Conservation (phyloP, 352 stramenopile genomes). For the Globisporangium carolinianum region DNA sequence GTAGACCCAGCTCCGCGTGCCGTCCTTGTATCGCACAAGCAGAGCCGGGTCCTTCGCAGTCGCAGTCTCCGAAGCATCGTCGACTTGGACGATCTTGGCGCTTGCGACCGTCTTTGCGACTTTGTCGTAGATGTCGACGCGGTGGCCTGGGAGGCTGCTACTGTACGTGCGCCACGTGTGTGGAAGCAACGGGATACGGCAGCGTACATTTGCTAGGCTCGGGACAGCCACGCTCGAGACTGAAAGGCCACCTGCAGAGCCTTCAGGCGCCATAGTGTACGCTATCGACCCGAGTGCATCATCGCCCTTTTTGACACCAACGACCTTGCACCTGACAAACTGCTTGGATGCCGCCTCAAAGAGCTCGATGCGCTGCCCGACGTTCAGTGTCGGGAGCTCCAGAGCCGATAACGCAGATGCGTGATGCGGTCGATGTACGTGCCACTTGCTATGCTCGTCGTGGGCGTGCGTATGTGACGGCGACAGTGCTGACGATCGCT, state of each 20-base stretch:
- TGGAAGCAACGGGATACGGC: conserved; percentile 17
- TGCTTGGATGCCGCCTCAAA: conserved; percentile 18
- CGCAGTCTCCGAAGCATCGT: background rate
- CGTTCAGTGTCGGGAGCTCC: conserved; percentile 9
- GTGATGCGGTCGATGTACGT: background rate
- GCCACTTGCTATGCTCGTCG: too few relatives aligned
- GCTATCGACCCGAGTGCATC: conserved; percentile 5
- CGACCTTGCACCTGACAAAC: conserved; percentile 25
- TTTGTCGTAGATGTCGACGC: conserved; percentile 23
- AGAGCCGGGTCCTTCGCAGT: conserved; percentile 6
- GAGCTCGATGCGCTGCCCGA: conserved; percentile 24
- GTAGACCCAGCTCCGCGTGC: conserved; percentile 19
- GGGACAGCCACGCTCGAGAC: conserved; percentile 1
- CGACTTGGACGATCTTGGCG: conserved; percentile 17
- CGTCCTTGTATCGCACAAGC: conserved; percentile 24
- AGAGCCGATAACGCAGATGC: background rate
- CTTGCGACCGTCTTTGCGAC: conserved; percentile 14
- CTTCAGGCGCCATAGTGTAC: conserved; percentile 20
- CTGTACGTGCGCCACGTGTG: conserved; percentile 19
- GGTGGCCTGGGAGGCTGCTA: conserved; percentile 16
- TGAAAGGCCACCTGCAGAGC: too few relatives aligned
- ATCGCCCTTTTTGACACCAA: conserved; percentile 1
- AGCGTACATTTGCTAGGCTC: conserved; percentile 15
- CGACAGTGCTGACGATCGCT: too few relatives aligned
- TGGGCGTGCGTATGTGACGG: too few relatives aligned